Percentiles rank a stretch among this genome's conserved stretches.
Evolutionary conservation across 805 yeast genomes (phyloP).

Genomic region (Isabelozyma rhagii): DNA sequence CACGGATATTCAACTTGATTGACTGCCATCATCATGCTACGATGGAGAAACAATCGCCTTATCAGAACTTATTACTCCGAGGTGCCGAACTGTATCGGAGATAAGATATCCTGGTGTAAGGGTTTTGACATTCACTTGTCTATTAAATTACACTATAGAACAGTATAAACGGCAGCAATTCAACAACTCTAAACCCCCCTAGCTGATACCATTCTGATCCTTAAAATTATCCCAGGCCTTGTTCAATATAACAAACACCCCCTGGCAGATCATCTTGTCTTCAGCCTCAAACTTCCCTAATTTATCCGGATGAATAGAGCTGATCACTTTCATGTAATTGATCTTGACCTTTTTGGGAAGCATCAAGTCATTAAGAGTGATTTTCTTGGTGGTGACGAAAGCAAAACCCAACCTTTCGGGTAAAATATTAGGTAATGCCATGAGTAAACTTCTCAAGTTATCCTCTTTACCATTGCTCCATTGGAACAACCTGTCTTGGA

Average conservation of each 20-base stretch:
- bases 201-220: conserved; percentile 38
- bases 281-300: conserved; percentile 60
- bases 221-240: conserved; percentile 88
- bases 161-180: too few species aligned
- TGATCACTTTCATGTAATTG: conserved; percentile 75
- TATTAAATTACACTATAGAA: too few species aligned
- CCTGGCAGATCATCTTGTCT: conserved; percentile 79
- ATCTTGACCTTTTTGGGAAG: conserved; percentile 87
- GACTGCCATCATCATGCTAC: too few species aligned
- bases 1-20: too few species aligned
- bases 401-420: conserved; percentile 36
- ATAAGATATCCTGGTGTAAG: too few species aligned
- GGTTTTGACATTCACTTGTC: too few species aligned
- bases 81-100: too few species aligned
- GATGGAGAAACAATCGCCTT: too few species aligned
- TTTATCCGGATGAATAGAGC: conserved; percentile 84
- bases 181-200: neutral
- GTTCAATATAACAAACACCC: conserved; percentile 78
- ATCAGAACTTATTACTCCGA: too few species aligned
- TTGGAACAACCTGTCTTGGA: conserved; percentile 47
- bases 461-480: conserved; percentile 81
- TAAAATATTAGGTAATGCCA: conserved; percentile 64
- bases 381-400: conserved; percentile 28
- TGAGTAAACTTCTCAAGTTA: conserved; percentile 73
- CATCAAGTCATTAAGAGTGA: conserved; percentile 72